Base-by-base conservation (phyloP, 768 basidiomycete genomes). In the Phaffia australis region DNA sequence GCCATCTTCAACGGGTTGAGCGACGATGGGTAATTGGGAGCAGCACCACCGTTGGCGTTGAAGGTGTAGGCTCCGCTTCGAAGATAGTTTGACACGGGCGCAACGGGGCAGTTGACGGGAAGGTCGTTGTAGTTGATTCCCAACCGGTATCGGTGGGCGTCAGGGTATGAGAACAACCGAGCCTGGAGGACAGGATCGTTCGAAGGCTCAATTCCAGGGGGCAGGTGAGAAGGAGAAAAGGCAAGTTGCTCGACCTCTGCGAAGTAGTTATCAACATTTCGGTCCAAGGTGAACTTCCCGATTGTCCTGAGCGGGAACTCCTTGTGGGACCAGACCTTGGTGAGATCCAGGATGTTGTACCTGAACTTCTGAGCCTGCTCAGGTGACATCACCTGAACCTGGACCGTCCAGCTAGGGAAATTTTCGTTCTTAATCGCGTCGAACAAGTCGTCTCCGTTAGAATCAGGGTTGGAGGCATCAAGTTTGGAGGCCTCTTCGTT, bases 171-270 rank as follows among this genome's bases (percentile, higher is more conserved):
- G 84, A 95, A 97, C 57, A 95, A 83, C 63, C 93, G 88, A 25
- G 88, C 87, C 75, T 97, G 92, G 70, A 97, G 81, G 71, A 97
- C 88, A 27, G 93, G 93, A 77, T 98, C 93, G 25, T 85, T 83
- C 4, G 88, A 86, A 50, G 90, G 83, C 79, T 95, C 93, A 71
- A 92, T 83, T 77, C 91, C 93, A 1, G 88, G 89, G 14, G 94
- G 76, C 58, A 84, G 78, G 77, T 97, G 93, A 0, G 89, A 87
- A 0, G 93, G 93, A 23, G 89, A 83, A 81, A 89, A 93, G 2
- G 91, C 91, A 67, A 78, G 80, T 82, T 86, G 66, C 71, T 75
- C 74, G 61, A 75, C 70, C 68, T 73, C 72, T 60, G 73, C 74
- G 70, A 78, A 79, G 74, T 78, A 79, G 73, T 77, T 77, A 67